Percentiles rank a stretch among this genome's conserved stretches.
Conservation (phyloP, 1,284 basidiomycete genomes). For the Schizopora paradoxa region DNA sequence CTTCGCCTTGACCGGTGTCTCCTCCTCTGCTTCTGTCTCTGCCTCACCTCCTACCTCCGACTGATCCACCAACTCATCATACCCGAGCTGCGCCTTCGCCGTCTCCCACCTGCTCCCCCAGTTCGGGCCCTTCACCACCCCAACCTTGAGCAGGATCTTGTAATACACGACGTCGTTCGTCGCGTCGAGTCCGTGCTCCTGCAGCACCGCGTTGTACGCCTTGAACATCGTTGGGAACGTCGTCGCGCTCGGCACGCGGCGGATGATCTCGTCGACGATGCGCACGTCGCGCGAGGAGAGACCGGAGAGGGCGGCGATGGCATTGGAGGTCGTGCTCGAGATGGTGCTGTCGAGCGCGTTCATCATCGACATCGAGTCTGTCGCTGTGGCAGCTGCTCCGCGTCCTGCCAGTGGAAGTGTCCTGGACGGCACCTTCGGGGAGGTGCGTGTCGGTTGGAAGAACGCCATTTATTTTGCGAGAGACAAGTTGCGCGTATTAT, state of each 20-base stretch:
- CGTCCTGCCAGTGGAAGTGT: too few relatives aligned
- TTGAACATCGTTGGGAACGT: conserved; percentile 75
- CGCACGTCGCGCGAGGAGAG: conserved; percentile 58
- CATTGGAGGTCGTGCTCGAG: conserved; percentile 13
- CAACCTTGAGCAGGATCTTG: conserved; percentile 70
- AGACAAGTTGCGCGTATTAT: too few relatives aligned
- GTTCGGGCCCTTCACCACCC: conserved; percentile 65
- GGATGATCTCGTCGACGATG: conserved; percentile 68
- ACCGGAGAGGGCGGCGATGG: conserved; percentile 34
- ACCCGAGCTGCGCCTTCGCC: conserved; percentile 54
- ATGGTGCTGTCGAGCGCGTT: conserved; percentile 15
- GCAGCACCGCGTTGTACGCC: conserved; percentile 72
- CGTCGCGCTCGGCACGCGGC: conserved; percentile 54
- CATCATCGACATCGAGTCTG: conserved; percentile 6
- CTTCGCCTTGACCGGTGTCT: conserved; percentile 19
- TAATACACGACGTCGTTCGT: conserved; percentile 76
- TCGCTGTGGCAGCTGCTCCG: too few relatives aligned
- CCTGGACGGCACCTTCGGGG: conserved; percentile 13
- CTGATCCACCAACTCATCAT: conserved; percentile 24
- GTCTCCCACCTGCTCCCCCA: conserved; percentile 75
- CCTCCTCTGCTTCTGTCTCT: conserved; percentile 12
- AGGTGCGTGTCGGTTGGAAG: conserved; percentile 12
- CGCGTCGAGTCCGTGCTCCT: conserved; percentile 68
- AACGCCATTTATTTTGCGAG: too few relatives aligned
- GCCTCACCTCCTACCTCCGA: conserved; percentile 11